These are phyloP conservation scores for Beauveria brongniartii DNA, from an alignment of 2,329 filamentous ascomycete species.

Conservation along the genomic window DNA sequence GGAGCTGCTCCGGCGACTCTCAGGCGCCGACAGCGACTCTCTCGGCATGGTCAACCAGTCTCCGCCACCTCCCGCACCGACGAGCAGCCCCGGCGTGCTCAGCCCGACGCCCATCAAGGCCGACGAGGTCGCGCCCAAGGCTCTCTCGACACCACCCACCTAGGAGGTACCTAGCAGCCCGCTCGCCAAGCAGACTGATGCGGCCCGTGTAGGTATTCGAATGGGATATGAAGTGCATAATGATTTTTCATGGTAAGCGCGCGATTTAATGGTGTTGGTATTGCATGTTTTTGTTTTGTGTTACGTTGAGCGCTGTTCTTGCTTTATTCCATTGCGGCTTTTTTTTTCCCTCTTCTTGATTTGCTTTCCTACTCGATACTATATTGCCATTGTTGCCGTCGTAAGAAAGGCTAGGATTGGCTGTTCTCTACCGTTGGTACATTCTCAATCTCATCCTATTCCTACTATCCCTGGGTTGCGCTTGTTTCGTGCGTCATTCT, in stretches of 20 bases:
- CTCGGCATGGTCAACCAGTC: slow-evolving; percentile 12
- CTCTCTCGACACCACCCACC: slow-evolving; percentile 17
- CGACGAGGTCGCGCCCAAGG: slow-evolving; percentile 21
- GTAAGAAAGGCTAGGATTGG: no score
- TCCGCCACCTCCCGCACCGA: background rate
- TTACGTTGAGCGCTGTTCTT: background rate
- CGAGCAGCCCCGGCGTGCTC: slow-evolving; percentile 23
- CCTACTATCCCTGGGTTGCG: background rate
- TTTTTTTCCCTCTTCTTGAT: background rate
- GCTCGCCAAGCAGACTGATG: background rate
- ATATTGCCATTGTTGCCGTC: no score
- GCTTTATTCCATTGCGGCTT: background rate
- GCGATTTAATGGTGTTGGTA: background rate
- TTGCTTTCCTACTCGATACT: background rate
- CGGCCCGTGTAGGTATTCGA: background rate
- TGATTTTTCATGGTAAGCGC: background rate
- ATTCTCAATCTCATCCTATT: background rate
- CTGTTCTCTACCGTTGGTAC: no score
- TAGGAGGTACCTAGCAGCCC: slow-evolving; percentile 21
- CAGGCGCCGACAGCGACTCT: slow-evolving; percentile 22
- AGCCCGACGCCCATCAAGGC: slow-evolving; percentile 37
- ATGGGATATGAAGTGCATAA: background rate
- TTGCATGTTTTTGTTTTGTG: background rate
- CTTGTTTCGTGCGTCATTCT: background rate
- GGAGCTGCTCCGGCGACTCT: slow-evolving; percentile 47